Conservation (phyloP, 225 moss, liverwort and hornwort species). For the Takakia lepidozioides region DNA sequence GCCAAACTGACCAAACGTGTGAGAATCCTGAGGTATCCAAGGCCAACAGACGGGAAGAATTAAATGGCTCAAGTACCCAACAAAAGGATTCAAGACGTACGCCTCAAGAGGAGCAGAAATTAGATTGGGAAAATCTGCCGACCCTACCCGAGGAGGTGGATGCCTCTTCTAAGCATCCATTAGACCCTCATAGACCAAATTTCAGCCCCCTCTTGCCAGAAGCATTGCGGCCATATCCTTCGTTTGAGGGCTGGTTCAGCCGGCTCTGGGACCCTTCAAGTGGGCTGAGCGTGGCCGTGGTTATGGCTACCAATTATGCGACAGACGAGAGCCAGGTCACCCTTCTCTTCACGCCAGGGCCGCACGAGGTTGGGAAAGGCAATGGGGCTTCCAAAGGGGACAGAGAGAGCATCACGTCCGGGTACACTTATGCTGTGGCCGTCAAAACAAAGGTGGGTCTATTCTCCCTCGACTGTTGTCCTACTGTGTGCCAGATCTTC, state of each 20-base stretch:
- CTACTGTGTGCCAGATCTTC: too few species aligned
- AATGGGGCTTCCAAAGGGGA: slow-evolving; percentile 3
- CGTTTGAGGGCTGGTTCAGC: slow-evolving; percentile 82
- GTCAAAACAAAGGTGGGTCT: slow-evolving; percentile 62
- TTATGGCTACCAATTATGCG: slow-evolving; percentile 73
- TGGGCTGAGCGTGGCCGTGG: slow-evolving; percentile 54
- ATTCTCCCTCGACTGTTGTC: too few species aligned
- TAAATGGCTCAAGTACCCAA: too few species aligned
- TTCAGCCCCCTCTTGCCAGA: slow-evolving; percentile 52
- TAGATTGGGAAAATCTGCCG: slow-evolving; percentile 16
- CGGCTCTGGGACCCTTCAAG: slow-evolving; percentile 43
- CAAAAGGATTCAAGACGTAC: too few species aligned
- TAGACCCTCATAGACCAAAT: slow-evolving; percentile 70
- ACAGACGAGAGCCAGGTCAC: slow-evolving; percentile 73
- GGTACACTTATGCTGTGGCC: slow-evolving; percentile 51
- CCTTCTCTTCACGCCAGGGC: slow-evolving; percentile 45
- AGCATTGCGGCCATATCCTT: slow-evolving; percentile 46
- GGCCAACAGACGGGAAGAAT: too few species aligned
- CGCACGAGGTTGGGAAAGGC: slow-evolving; percentile 3
- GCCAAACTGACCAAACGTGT: too few species aligned
- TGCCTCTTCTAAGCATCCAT: slow-evolving; percentile 40
- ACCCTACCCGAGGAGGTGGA: slow-evolving; percentile 30
- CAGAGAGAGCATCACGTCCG: slow-evolving; percentile 12
- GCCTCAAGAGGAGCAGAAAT: slow-evolving; percentile 11
- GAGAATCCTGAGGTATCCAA: too few species aligned